Base-by-base conservation (phyloP, 441 rosid species). In the Mallotus japonicus region DNA sequence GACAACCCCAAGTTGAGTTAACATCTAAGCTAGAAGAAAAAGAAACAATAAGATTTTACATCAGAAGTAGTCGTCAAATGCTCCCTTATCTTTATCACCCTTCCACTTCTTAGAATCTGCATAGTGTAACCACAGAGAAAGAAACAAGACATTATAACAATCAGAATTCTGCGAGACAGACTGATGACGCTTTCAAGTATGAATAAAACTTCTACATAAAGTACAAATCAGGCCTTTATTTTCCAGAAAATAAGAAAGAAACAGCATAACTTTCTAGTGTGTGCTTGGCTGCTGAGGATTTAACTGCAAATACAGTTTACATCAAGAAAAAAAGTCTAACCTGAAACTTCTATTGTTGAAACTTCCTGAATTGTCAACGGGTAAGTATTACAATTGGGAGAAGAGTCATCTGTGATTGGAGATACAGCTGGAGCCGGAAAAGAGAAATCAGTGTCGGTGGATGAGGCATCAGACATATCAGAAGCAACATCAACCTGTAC, bases 51-150 rank as follows among this genome's bases (percentile, higher is more conserved):
- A 46, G 51, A 70, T 47, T 57, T 78, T 75, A 74, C 82, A 75
- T 87, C 85, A 92, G 83, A 90, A 93, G 86, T 77, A 91, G 79
- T 89, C 97, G 73, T 90, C 96, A 77, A 93, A 92, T 61, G 88
- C 95, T 17, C 95, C 91, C 68, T 85, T 89, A 11, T 20, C 60
- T 79, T 84, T 89, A 57, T 83, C 89, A 73, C 78, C 82, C 28
- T 84, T 83, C 73, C 66, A 69, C 62, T 78, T 80, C 75, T 81
- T 87, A 22, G 88, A 61, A 78, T 90, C 97, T 91, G 92, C 87
- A 83, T 16, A 73, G 74, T 71, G 76, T 42, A 73, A 75, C 75
- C 74, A 64, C 77, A 71, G 34, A 71, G 60, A 67, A 73, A 78
- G 50, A 70, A 67, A 60, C 55, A 69, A 54, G 2, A 78, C 37